Conservation (phyloP, 2,329 filamentous ascomycete species). For the Clonostachys rhizophaga region DNA sequence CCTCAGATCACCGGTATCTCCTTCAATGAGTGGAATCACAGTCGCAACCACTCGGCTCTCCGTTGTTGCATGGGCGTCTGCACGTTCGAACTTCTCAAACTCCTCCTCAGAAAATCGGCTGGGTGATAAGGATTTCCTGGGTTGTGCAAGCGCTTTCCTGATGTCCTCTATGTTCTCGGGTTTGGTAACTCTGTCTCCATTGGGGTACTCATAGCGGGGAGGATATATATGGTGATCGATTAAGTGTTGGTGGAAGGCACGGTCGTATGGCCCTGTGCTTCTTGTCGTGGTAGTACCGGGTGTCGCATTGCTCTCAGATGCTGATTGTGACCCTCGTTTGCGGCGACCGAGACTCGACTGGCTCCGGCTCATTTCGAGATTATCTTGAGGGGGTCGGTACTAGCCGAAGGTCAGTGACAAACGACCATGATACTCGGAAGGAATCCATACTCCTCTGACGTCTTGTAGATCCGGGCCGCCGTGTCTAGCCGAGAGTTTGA, state of each 20-base stretch:
- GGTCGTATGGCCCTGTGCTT: conserved; percentile 11
- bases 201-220: conserved; percentile 6
- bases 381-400: neutral
- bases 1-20: conserved; percentile 11
- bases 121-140: conserved; percentile 24
- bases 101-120: conserved; percentile 22
- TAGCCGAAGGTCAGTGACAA: neutral
- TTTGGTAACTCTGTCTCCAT: conserved; percentile 5
- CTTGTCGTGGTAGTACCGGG: conserved; percentile 3
- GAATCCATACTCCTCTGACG: conserved; percentile 1
- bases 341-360: neutral
- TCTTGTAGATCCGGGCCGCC: conserved; percentile 1
- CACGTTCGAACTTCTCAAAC: conserved; percentile 19
- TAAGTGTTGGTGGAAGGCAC: conserved; percentile 10
- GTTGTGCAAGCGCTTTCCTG: conserved; percentile 2
- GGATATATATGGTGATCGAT: conserved; percentile 9
- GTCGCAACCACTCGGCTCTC: conserved; percentile 21
- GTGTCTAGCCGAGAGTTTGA: neutral
- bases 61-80: conserved; percentile 19
- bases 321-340: conserved; percentile 3
- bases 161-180: conserved; percentile 13
- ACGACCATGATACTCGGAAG: neutral
- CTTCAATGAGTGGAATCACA: conserved; percentile 24
- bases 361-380: too few relatives aligned
- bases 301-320: neutral